These are phyloP conservation scores for Juglanconis oblonga DNA, from an alignment of 2,329 filamentous ascomycete species.

Conservation along the genomic window DNA sequence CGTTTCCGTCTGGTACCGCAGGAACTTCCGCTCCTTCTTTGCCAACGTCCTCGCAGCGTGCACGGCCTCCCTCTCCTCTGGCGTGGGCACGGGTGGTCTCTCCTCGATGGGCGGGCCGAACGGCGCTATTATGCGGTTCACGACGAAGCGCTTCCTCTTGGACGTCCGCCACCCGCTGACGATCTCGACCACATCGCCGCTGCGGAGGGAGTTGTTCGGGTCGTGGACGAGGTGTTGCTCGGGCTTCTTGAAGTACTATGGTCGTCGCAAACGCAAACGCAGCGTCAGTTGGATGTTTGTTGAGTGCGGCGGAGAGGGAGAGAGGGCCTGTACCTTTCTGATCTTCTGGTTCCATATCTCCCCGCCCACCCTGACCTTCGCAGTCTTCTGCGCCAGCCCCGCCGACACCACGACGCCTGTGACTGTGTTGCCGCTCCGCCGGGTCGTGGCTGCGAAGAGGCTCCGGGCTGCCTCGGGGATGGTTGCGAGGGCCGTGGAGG, in stretches of 20 bases:
- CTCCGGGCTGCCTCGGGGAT: not conserved
- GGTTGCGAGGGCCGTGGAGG: slow-evolving; percentile 3
- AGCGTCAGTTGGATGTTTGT: not conserved
- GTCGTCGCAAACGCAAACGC: not conserved
- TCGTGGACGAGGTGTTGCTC: slow-evolving; percentile 73
- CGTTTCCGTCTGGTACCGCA: slow-evolving; percentile 24
- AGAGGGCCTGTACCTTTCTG: slow-evolving; percentile 58
- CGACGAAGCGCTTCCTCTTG: slow-evolving; percentile 68
- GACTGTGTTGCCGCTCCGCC: not conserved
- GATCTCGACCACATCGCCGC: slow-evolving; percentile 74
- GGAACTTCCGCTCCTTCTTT: slow-evolving; percentile 54
- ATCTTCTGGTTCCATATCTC: slow-evolving; percentile 71
- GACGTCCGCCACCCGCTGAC: slow-evolving; percentile 62
- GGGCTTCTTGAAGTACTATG: slow-evolving; percentile 62
- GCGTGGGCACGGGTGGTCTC: slow-evolving; percentile 62
- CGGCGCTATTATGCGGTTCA: slow-evolving; percentile 72
- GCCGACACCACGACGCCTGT: slow-evolving; percentile 72
- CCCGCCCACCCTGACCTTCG: slow-evolving; percentile 71
- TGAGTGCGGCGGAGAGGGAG: not conserved
- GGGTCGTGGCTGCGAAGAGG: not conserved
- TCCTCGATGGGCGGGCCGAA: slow-evolving; percentile 59
- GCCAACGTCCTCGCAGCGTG: slow-evolving; percentile 50
- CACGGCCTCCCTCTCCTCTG: slow-evolving; percentile 57
- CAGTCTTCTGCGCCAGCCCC: slow-evolving; percentile 74
- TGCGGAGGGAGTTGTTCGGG: slow-evolving; percentile 68